Evolutionary conservation across 2,329 filamentous ascomycete genomes (phyloP), one percentile per base, ranked within the genome.

Genomic region (Xylariaceae sp.): DNA sequence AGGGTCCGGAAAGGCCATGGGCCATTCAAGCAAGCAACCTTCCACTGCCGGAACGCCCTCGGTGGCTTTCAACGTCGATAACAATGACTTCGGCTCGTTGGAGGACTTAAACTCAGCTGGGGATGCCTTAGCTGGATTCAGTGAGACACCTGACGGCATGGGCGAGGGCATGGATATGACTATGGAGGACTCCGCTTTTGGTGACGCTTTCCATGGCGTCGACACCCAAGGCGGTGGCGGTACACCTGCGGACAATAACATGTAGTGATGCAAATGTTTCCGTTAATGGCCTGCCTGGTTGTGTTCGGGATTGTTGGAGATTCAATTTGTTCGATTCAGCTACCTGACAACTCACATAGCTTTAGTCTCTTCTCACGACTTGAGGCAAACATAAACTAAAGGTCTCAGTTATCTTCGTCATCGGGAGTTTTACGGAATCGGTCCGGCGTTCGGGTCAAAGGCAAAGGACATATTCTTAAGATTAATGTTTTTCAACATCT

Each of bases 131-230:
- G 84, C 84, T 2, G 80, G 81, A 40, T 89, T 86, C 51, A 60
- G 62, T 65, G 83, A 81, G 42, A 80, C 80, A 12, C 79, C 81
- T 11, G 76, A 73, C 3, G 77, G 76, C 32, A 70, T 81, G 3
- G 80, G 75, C 27, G 80, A 82, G 42, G 81, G 79, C 6, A 69
- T 81, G n/a, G 79, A 80, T 67, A 69, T 85, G 50, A 77, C 80
- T 62, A 80, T 85, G 73, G 86, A 86, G 59, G 87, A 91, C 65
- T 89, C 86, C 37, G 89, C 88, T 1, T 94, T 94, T 73, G 89
- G 88, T 2, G 88, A 94, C 63, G 89, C 89, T 0, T 89, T 92
- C 71, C 87, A 91, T 63, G 82, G 80, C 3, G 79, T 84, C 9
- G 78, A 76, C 26, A 64, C 63, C 19, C 60, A 65, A 19, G 60